Evolutionary conservation across 805 yeast genomes (phyloP), one percentile per base, ranked within the genome.

Genomic region (Soucietia sequanensis): DNA sequence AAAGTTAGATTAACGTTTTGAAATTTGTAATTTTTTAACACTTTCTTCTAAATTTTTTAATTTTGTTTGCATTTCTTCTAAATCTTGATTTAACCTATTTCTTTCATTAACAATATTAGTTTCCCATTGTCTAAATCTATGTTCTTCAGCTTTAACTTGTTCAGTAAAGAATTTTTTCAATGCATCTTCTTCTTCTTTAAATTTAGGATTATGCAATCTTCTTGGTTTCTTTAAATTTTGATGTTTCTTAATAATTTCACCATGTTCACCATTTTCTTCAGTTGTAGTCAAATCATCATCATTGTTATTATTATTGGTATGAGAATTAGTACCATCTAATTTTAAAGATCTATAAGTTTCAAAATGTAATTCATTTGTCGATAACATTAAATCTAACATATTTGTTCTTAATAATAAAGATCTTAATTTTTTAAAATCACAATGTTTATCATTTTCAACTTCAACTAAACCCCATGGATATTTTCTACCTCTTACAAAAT

Each of bases 121-220:
- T 68, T 90, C 97, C 99, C 99, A 93, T 71, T 91, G 96, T 72
- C 95, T 86, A 65, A 93, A 93, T 58, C 99, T 78, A 54, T 88
- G 95, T 56, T 93, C 99, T 68, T 93, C 99, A 31, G 85, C 85
- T 68, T 91, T 90, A 41, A 93, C 73, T 70, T 93, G 97, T 62
- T 90, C 97, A 7, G 98, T 91, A 67, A 93, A 93, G 62, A 85
- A 85, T 66, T 85, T 84, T 76, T 93, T 88, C 57, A 93, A 74
- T 22, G 90, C 84, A 60, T 87, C 93, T 65, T 93, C 99, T 62
- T 91, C 98, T 64, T 93, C 97, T 62, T 89, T 84, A 70, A 85
- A 93, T 65, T 87, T 84, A 32, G 98, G 98, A 62, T 93, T 90
- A 52, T 68, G 75, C 34, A 70, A 60, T 54, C 75, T 62, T 75